These are phyloP conservation scores for Paecilomyces formosus DNA, from an alignment of 2,329 filamentous ascomycete genomes.

Conservation along the genomic window DNA sequence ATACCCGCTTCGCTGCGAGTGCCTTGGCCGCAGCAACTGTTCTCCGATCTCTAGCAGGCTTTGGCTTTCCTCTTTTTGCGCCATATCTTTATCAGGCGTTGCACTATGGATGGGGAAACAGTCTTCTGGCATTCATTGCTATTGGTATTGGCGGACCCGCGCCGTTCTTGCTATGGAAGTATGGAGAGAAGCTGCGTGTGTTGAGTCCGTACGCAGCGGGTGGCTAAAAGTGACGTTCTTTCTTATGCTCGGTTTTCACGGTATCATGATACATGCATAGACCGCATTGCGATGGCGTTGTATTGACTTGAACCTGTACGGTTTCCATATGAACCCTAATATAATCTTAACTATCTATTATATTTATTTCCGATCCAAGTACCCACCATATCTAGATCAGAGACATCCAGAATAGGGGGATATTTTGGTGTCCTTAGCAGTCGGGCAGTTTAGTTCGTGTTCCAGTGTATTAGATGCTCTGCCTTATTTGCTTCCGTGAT, in stretches of 20 bases:
- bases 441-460: too few species aligned
- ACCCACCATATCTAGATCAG: too few species aligned
- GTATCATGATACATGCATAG: background rate
- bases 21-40: constrained; percentile 29
- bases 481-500: too few species aligned
- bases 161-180: constrained; percentile 46
- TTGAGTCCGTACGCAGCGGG: constrained; percentile 45
- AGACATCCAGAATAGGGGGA: too few species aligned
- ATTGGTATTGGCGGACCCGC: constrained; percentile 38
- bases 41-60: constrained; percentile 31
- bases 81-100: constrained; percentile 33
- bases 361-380: too few species aligned
- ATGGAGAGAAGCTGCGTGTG: constrained; percentile 38
- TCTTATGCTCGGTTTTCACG: background rate
- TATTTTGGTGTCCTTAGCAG: too few species aligned
- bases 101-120: constrained; percentile 35
- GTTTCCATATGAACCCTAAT: too few species aligned
- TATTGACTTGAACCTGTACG: background rate
- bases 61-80: constrained; percentile 36
- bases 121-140: constrained; percentile 32
- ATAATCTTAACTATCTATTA: too few species aligned
- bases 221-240: background rate
- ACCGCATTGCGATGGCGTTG: background rate
- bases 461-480: too few species aligned
- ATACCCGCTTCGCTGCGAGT: constrained; percentile 33